Conservation (phyloP, 352 stramenopile genomes). For the Aphanomyces astaci region DNA sequence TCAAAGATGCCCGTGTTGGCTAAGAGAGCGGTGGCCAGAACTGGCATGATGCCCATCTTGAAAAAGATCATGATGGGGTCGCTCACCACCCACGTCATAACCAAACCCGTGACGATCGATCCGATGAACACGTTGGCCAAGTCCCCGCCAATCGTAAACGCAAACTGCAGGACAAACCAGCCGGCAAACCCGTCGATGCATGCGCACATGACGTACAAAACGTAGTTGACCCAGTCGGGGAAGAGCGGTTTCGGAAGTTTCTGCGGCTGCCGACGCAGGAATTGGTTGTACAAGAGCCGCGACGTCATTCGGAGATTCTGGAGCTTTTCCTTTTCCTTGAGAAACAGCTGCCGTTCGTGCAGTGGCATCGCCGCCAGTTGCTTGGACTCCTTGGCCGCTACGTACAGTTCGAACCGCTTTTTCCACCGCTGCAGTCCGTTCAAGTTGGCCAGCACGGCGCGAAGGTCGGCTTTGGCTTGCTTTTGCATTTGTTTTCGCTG, state of each 20-base stretch:
- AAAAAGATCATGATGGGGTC: slow-evolving; percentile 68
- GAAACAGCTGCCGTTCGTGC: slow-evolving; percentile 50
- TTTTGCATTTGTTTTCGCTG: slow-evolving; percentile 27
- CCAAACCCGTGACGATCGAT: slow-evolving; percentile 44
- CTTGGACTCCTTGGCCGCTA: slow-evolving; percentile 33
- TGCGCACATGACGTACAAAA: slow-evolving; percentile 53
- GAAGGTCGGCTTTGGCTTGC: slow-evolving; percentile 37
- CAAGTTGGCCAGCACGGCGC: slow-evolving; percentile 38
- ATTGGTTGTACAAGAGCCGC: slow-evolving; percentile 62
- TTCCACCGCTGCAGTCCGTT: slow-evolving; percentile 45
- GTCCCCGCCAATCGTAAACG: slow-evolving; percentile 48
- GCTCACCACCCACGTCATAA: slow-evolving; percentile 50
- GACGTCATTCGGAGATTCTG: slow-evolving; percentile 54
- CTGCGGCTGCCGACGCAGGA: slow-evolving; percentile 45
- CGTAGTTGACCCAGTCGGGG: slow-evolving; percentile 63
- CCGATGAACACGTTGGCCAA: slow-evolving; percentile 56
- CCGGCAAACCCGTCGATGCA: slow-evolving; percentile 46
- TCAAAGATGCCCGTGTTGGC: slow-evolving; percentile 48
- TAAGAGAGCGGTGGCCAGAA: slow-evolving; percentile 45
- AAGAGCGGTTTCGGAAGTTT: slow-evolving; percentile 48
- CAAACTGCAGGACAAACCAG: slow-evolving; percentile 69
- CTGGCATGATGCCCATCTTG: slow-evolving; percentile 58
- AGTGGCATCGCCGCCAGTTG: slow-evolving; percentile 39
- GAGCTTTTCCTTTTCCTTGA: slow-evolving; percentile 51
- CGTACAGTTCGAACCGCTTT: slow-evolving; percentile 46